Percentiles rank a stretch among this genome's conserved stretches.
These are phyloP conservation scores for Staphylotrichum longicolle DNA, from an alignment of 495 filamentous ascomycete species.

Conservation along the genomic window DNA sequence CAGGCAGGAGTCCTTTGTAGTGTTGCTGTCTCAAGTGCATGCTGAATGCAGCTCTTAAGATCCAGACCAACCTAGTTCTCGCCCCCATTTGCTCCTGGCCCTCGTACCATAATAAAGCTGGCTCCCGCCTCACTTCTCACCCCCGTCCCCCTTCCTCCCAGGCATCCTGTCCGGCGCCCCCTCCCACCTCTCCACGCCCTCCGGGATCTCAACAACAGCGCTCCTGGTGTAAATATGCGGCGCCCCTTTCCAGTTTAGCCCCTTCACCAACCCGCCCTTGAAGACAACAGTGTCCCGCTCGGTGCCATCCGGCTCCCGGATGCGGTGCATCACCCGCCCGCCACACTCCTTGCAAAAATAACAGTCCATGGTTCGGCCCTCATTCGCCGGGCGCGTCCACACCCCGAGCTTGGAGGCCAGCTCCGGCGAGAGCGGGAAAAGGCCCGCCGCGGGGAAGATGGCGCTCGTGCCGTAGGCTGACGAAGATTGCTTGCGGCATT, in stretches of 20 bases:
- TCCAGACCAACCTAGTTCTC: no score
- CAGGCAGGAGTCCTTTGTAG: no score
- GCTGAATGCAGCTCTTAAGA: not conserved
- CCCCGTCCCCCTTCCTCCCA: conserved; percentile 11
- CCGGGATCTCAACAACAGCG: conserved; percentile 53
- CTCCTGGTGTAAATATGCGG: conserved; percentile 42
- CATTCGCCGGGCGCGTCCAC: conserved; percentile 43
- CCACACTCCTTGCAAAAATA: conserved; percentile 54
- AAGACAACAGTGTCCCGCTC: conserved; percentile 40
- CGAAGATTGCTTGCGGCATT: conserved; percentile 58
- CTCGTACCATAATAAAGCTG: no score
- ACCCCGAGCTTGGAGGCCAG: conserved; percentile 33
- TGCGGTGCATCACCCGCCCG: conserved; percentile 49
- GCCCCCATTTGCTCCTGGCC: no score
- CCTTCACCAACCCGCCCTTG: conserved; percentile 53
- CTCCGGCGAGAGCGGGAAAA: conserved; percentile 50
- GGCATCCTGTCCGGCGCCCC: conserved; percentile 33
- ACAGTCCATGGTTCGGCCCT: conserved; percentile 49
- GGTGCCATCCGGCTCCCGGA: conserved; percentile 38
- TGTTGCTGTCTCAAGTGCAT: no score
- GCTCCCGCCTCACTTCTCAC: not conserved
- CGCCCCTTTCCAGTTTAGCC: conserved; percentile 38
- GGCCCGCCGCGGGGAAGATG: conserved; percentile 38
- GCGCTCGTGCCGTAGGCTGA: conserved; percentile 59
- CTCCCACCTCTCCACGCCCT: conserved; percentile 44